Base-by-base conservation (phyloP, 768 basidiomycete genomes). In the Grammothele lineata region DNA sequence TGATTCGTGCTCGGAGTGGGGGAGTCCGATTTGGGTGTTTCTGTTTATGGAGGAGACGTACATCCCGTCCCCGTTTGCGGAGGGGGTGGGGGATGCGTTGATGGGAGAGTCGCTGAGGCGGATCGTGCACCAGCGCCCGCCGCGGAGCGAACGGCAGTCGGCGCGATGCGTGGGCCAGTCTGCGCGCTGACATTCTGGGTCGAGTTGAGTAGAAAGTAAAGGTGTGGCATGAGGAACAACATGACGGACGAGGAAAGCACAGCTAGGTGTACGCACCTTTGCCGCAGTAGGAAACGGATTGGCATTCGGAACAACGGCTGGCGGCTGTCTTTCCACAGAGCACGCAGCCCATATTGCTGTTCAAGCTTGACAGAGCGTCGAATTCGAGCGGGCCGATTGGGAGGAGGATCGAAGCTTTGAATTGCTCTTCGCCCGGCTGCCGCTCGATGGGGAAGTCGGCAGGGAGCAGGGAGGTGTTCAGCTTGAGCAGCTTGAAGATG, bases 61-160 rank as follows among this genome's bases (percentile, higher is more conserved):
- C 48, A 46, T 40, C 17, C 47, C 46, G 25, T 45, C 55, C n/a
- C 15, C 21, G n/a, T 38, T 48, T 1, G 27, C 27, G 14, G 27
- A 30, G 27, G 8, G 7, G 27, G 8, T 14, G 14, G 8, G 27
- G 27, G 14, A 14, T 14, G 7, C 27, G 2, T 22, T 21, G 51
- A 63, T 30, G 52, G 45, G 18, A 33, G 11, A 35, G n/a, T 18
- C n/a, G 14, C 32, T 36, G 46, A 63, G 47, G 12, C 47, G 56
- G 23, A 71, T 42, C 8, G 57, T 63, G 25, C 51, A 50, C 73
- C 72, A 76, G 1, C 61, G 63, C 2, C 68, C 72, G 19, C 66
- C 68, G 47, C 66, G 63, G 36, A 75, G 59, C 3, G 70, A 61
- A 12, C 57, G 61, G 51, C 73, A 75, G 0, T 56, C 40, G 0